Evolutionary conservation across 495 filamentous ascomycete genomes (phyloP), one percentile per base, ranked within the genome.

Genomic region (Pseudomonodictys pantanalensis): DNA sequence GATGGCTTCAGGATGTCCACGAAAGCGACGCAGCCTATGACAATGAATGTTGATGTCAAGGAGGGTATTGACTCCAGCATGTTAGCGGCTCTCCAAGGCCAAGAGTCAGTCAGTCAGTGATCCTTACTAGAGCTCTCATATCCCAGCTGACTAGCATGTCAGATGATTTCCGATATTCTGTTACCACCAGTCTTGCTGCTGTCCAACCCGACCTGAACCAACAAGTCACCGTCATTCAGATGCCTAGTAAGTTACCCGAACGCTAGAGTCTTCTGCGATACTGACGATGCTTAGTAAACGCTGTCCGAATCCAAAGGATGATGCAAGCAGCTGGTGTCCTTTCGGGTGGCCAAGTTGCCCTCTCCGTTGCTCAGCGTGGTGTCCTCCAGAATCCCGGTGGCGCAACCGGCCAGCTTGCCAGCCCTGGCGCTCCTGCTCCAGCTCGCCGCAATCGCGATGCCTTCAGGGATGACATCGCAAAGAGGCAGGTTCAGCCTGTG

Each of bases 1-100:
- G 67, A 69, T 63, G 67, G 67, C 15, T 67, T 69, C 60, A 55
- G 67, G 9, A 67, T 65, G 56, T 58, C 60, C 3, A 42, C 62
- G 18, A 39, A 39, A 12, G 67, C 67, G 45, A 59, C 51, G 17
- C 55, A 67, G 38, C 67, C 67, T 10, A 65, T 69, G 56, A 52
- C 52, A 18, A 48, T 69, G 49, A 69, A 44, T 29, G 58, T 62
- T 18, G 50, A 67, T 35, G 60, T 65, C 32, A 60, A 60, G 33
- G 60, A 69, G 26, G 67, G 67, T 20, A 57, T 69, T 52, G 51
- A 56, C 26, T 11, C 39, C 22, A 42, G 60, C 33, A 69, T 69
- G 67, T 33, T 68, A 10, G 26, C 52, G 9, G 52, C 28, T 18
- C 35, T 62, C n/a, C 58, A 53, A 25, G 50, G 50, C 29, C 28